phyloP scores from a whole-genome alignment of 768 basidiomycete species.

The Amanita pallidorosea region DNA sequence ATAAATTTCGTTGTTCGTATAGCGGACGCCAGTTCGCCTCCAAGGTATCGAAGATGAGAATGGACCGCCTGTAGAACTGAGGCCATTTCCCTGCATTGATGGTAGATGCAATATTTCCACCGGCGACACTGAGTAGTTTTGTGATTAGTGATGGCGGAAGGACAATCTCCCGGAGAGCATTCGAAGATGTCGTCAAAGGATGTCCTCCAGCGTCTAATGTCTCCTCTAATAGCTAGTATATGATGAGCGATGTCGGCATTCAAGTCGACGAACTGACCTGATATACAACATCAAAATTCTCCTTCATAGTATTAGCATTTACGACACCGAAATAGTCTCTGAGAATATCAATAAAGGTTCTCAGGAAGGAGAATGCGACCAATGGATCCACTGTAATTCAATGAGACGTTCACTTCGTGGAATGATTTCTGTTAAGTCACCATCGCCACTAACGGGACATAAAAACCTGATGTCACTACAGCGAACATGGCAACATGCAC shows the following conservation, averaged over 20 bases:
- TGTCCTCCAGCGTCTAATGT: conserved; percentile 90
- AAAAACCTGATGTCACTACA: conserved; percentile 68
- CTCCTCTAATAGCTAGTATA: conserved; percentile 75
- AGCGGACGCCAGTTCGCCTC: conserved; percentile 75
- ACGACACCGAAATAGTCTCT: conserved; percentile 84
- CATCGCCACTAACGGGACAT: conserved; percentile 75
- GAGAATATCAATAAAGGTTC: conserved; percentile 76
- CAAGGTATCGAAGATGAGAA: conserved; percentile 92
- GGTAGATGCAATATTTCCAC: conserved; percentile 36
- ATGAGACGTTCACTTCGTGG: not conserved
- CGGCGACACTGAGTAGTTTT: conserved; percentile 49
- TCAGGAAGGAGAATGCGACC: conserved; percentile 81
- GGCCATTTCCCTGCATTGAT: conserved; percentile 34
- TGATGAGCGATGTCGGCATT: conserved; percentile 6
- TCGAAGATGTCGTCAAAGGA: conserved; percentile 84
- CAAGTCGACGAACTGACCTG: conserved; percentile 43
- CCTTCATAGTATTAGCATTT: conserved; percentile 67
- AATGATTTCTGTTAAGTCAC: conserved; percentile 33
- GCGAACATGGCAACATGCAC: conserved; percentile 77
- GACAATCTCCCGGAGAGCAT: conserved; percentile 87
- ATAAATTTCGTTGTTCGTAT: conserved; percentile 86
- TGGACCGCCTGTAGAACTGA: conserved; percentile 30
- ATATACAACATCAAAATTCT: conserved; percentile 93
- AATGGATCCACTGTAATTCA: conserved; percentile 65
- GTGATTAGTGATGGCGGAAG: conserved; percentile 81